These are phyloP conservation scores for Cicer arietinum DNA, from an alignment of 306 rosid genomes.

Conservation along the genomic window DNA sequence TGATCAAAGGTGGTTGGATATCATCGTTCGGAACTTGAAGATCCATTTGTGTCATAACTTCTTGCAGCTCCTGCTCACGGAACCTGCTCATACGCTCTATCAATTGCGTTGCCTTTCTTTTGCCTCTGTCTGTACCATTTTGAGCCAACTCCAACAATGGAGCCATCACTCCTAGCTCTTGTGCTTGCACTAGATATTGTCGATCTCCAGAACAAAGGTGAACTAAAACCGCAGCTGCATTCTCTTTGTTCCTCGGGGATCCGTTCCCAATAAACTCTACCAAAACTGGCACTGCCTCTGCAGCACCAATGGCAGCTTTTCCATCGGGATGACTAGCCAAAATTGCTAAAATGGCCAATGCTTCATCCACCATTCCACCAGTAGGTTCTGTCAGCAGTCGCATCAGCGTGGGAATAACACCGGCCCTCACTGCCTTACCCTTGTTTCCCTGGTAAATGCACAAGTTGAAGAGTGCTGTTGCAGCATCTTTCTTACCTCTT, in stretches of 20 bases:
- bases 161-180: slow-evolving; percentile 68
- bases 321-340: slow-evolving; percentile 93
- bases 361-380: slow-evolving; percentile 97
- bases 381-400: slow-evolving; percentile 77
- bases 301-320: slow-evolving; percentile 77
- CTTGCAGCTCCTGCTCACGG: slow-evolving; percentile 63
- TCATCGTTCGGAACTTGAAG: slow-evolving; percentile 58
- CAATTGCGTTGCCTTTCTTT: slow-evolving; percentile 89
- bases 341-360: slow-evolving; percentile 93
- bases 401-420: slow-evolving; percentile 92
- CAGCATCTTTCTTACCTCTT: slow-evolving; percentile 99
- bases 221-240: slow-evolving; percentile 91
- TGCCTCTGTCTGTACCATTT: slow-evolving; percentile 92
- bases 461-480: slow-evolving; percentile 94
- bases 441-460: slow-evolving; percentile 98
- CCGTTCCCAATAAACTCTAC: slow-evolving; percentile 83
- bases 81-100: slow-evolving; percentile 82
- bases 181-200: slow-evolving; percentile 74
- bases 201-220: slow-evolving; percentile 89
- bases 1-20: slow-evolving; percentile 48
- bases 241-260: slow-evolving; percentile 95
- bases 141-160: slow-evolving; percentile 78
- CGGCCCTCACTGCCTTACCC: slow-evolving; percentile 95
- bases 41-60: slow-evolving; percentile 57
- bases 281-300: slow-evolving; percentile 86